Conservation (phyloP, 345 rosid species). For the Eutrema heterophyllum region DNA sequence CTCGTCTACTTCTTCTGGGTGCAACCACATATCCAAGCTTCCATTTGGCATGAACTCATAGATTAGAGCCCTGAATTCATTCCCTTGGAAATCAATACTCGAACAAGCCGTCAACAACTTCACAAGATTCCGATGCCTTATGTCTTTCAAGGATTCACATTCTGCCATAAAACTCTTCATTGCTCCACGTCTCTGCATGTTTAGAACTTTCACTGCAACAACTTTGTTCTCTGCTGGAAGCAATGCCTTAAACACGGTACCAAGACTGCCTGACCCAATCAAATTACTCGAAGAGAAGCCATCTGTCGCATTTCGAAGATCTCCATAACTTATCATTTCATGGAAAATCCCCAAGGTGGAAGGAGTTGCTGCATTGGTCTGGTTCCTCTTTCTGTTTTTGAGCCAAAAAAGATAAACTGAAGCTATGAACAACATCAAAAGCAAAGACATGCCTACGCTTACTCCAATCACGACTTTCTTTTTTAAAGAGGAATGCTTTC, state of each 20-base stretch:
- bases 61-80: slow-evolving; percentile 48
- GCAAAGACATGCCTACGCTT: background rate
- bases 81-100: slow-evolving; percentile 39
- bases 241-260: background rate
- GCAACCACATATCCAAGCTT: slow-evolving; percentile 43
- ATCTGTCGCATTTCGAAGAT: background rate
- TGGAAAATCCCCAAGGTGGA: background rate
- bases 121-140: slow-evolving; percentile 48
- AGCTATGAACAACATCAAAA: background rate
- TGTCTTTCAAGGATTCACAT: slow-evolving; percentile 35
- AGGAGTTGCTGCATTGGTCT: background rate
- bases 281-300: background rate
- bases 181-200: slow-evolving; percentile 38
- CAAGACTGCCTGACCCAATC: background rate
- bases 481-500: background rate
- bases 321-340: background rate
- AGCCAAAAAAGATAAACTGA: background rate
- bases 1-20: slow-evolving; percentile 16
- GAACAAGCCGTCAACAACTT: slow-evolving; percentile 47
- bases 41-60: slow-evolving; percentile 48
- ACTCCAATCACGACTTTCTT: background rate
- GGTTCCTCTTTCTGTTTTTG: background rate
- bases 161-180: slow-evolving; percentile 42
- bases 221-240: background rate
- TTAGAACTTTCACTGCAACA: slow-evolving; percentile 36